A percentile compares a stretch with the other conserved stretches of the same genome.
These are phyloP conservation scores for Hymenoscyphus fructigenus DNA, from an alignment of 2,329 filamentous ascomycete genomes.

Conservation along the genomic window DNA sequence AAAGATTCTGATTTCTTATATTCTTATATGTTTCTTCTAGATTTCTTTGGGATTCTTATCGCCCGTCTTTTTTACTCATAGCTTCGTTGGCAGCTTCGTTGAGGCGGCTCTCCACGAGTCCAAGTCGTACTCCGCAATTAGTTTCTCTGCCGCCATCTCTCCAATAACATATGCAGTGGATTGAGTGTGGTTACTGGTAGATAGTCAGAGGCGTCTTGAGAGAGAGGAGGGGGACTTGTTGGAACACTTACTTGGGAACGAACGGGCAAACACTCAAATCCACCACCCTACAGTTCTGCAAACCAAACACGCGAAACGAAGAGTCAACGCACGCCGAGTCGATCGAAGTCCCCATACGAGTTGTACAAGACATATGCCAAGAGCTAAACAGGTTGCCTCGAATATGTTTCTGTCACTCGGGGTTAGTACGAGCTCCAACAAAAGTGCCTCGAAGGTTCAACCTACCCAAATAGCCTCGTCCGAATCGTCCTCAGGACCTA, in stretches of 20 bases:
- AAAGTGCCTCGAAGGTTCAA: background rate
- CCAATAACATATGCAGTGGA: slow-evolving; percentile 54
- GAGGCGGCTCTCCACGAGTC: background rate
- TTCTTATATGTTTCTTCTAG: background rate
- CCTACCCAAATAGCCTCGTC: slow-evolving; percentile 50
- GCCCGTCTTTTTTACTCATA: background rate
- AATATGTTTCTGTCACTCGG: slow-evolving; percentile 15
- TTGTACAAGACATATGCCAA: slow-evolving; percentile 11
- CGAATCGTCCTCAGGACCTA: slow-evolving; percentile 46
- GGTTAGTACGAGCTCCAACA: background rate
- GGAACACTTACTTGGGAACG: slow-evolving; percentile 46
- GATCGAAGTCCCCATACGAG: slow-evolving; percentile 3
- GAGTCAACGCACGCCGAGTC: slow-evolving; percentile 7
- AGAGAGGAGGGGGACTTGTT: background rate
- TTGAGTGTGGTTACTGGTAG: slow-evolving; percentile 50
- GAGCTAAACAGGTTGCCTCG: background rate
- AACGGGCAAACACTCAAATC: slow-evolving; percentile 47
- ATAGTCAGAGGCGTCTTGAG: slow-evolving; percentile 17
- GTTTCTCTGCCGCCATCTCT: slow-evolving; percentile 49
- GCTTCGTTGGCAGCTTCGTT: background rate
- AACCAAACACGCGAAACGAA: slow-evolving; percentile 2
- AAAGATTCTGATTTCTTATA: background rate
- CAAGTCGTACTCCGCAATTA: slow-evolving; percentile 44
- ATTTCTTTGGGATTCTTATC: background rate
- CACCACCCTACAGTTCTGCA: slow-evolving; percentile 2